These are phyloP conservation scores for cucumber (Cucumis sativus) DNA, from an alignment of 306 rosid genomes.

Conservation along the genomic window DNA sequence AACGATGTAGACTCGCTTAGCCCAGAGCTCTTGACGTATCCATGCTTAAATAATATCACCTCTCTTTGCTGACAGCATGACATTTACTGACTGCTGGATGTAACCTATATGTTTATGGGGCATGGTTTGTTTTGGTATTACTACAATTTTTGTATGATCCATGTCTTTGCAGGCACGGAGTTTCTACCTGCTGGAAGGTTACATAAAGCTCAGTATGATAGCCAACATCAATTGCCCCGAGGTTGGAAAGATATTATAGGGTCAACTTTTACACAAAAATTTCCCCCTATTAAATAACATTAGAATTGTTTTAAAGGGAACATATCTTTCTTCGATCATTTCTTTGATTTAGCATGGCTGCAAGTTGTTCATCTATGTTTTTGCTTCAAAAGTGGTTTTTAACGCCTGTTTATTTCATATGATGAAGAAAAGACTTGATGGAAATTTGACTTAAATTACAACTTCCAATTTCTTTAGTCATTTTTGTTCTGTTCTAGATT, in stretches of 20 bases:
- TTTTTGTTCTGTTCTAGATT: neutral
- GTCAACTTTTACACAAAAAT: neutral
- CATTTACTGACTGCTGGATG: neutral
- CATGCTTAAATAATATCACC: neutral
- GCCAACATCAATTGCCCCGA: slow-evolving; percentile 43
- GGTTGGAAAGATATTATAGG: slow-evolving; percentile 30
- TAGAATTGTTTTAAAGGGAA: neutral
- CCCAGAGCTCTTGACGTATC: neutral
- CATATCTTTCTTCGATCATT: neutral
- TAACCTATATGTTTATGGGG: neutral
- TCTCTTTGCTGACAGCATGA: neutral
- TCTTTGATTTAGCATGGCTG: neutral
- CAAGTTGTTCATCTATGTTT: neutral
- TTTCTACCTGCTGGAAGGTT: slow-evolving; percentile 37
- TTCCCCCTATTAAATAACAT: neutral
- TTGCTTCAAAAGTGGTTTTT: neutral
- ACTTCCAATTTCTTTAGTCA: neutral
- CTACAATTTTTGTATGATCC: slow-evolving; percentile 2
- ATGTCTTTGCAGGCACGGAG: slow-evolving; percentile 30
- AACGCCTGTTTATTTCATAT: neutral
- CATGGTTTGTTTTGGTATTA: neutral
- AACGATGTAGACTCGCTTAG: neutral
- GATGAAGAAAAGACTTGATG: neutral
- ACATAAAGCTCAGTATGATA: slow-evolving; percentile 26
- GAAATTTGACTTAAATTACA: neutral